Conservation (phyloP, 2,329 filamentous ascomycete genomes). For the Mycosphaerelloides madeirae region DNA sequence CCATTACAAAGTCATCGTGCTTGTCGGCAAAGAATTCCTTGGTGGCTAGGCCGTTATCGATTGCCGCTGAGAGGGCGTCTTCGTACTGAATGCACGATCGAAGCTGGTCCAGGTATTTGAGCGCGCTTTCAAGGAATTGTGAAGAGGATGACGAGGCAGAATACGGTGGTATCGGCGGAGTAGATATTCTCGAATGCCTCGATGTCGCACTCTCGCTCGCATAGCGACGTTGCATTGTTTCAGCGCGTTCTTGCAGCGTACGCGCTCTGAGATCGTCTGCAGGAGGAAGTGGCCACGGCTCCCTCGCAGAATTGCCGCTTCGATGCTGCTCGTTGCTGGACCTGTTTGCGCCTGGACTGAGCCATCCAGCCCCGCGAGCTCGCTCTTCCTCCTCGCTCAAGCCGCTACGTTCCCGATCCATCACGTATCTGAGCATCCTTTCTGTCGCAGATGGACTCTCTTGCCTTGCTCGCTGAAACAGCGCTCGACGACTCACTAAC, state of each 20-base stretch:
- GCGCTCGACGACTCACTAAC: constrained; percentile 30
- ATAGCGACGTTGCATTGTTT: constrained; percentile 33
- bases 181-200: constrained; percentile 27
- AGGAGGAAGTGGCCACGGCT: constrained; percentile 24
- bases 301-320: constrained; percentile 11
- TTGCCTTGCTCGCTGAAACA: constrained; percentile 30
- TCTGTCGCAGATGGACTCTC: constrained; percentile 31
- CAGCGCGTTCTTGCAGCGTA: constrained; percentile 26
- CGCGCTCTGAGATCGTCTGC: constrained; percentile 19
- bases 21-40: constrained; percentile 51
- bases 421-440: constrained; percentile 38
- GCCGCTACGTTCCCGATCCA: constrained; percentile 35
- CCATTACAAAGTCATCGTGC: constrained; percentile 55
- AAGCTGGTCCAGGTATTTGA: constrained; percentile 58
- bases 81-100: constrained; percentile 51
- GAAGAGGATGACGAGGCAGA: constrained; percentile 24
- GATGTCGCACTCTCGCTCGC: constrained; percentile 31
- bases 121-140: constrained; percentile 51
- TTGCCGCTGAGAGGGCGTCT: constrained; percentile 51
- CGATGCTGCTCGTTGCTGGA: constrained; percentile 15
- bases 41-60: constrained; percentile 49
- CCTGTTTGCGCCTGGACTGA: constrained; percentile 16
- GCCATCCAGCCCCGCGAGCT: constrained; percentile 32
- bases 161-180: constrained; percentile 20
- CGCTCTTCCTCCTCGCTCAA: constrained; percentile 33